A percentile compares a stretch with the other conserved stretches of the same genome.
phyloP scores from a whole-genome alignment of 1,139 yeast genomes.

The Lodderomyces beijingensis region DNA sequence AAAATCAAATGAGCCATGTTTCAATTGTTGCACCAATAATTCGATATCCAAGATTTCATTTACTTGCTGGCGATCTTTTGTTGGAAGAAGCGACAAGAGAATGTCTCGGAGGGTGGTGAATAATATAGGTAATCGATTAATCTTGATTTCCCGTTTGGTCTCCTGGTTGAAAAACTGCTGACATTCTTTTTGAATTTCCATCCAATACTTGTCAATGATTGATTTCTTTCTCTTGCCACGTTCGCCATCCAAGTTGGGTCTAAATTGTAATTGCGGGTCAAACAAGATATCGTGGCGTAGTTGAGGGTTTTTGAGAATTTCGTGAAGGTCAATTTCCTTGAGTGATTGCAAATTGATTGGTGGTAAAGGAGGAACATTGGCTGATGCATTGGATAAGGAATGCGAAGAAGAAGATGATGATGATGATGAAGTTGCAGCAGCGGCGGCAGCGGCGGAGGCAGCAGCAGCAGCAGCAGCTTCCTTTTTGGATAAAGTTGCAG shows the following conservation, averaged over 20 bases:
- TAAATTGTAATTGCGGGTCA: conserved; percentile 87
- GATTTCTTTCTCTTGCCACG: conserved; percentile 75
- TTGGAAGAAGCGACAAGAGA: conserved; percentile 68
- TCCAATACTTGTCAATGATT: conserved; percentile 81
- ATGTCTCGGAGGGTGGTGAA: conserved; percentile 78
- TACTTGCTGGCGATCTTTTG: conserved; percentile 67
- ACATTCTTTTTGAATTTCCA: conserved; percentile 64
- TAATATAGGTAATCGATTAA: conserved; percentile 59
- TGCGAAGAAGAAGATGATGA: background rate
- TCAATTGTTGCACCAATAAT: conserved; percentile 69
- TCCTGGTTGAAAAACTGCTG: conserved; percentile 29
- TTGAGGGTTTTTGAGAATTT: conserved; percentile 87
- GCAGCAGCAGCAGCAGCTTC: conserved; percentile 4
- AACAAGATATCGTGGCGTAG: conserved; percentile 88
- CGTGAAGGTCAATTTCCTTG: conserved; percentile 83
- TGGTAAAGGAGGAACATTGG: conserved; percentile 47
- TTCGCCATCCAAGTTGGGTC: conserved; percentile 91
- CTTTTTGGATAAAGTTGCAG: conserved; percentile 3
- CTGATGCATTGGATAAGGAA: conserved; percentile 6
- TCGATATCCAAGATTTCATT: conserved; percentile 77
- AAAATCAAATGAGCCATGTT: conserved; percentile 66
- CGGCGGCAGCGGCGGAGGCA: conserved; percentile 16
- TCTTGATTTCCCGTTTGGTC: conserved; percentile 17
- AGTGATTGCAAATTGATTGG: conserved; percentile 83
- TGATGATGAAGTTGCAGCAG: conserved; percentile 15